Base-by-base conservation (phyloP, 805 yeast species). In the Yamadazyma takamatsuzukensis region DNA sequence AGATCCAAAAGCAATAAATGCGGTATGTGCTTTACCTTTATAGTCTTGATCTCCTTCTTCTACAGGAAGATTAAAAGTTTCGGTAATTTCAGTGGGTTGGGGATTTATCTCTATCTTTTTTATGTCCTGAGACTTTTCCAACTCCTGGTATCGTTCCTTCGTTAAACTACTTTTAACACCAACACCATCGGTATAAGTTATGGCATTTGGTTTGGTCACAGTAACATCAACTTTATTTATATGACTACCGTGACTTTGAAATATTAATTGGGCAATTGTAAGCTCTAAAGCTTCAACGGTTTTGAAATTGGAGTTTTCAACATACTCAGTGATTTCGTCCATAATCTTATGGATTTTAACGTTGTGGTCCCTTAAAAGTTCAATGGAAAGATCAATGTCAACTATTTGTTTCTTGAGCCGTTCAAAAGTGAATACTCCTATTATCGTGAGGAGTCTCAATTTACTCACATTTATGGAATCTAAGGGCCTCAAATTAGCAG, bases 391-490 rank as follows among this genome's bases (percentile, higher is more conserved):
- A 32, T 70, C 72, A 17, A 87, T 56, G 45, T 83, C 83, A 6
- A 93, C 85, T 28, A 78, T 78, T 59, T 93, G 99, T 45, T 74
- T 78, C 48, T 82, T 80, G 15, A 80, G 56, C 37, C 98, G 68
- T 54, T 93, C 99, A 59, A 88, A 85, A 2, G 88, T 82, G 62
- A 88, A 90, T 6, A 93, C 93, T 4, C 98, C 99, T 44, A 93
- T 83, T n/a, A 89, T 67, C 0, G 96, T 81, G 30, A 80, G 67
- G 12, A 86, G 57, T 30, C 70, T 67, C 22, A 89, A 56, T 4
- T 73, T 70, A 4, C 66, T 61, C 24, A 86, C 74, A 7, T 47
- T 49, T 15, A 63, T 49, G 17, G 44, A 30, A 34, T 56, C 66
- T 2, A 49, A 34, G 1, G 18, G 29, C 15, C 32, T 33, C 10